phyloP scores from a whole-genome alignment of 2,329 filamentous ascomycete genomes.

The Scedosporium apiospermum region DNA sequence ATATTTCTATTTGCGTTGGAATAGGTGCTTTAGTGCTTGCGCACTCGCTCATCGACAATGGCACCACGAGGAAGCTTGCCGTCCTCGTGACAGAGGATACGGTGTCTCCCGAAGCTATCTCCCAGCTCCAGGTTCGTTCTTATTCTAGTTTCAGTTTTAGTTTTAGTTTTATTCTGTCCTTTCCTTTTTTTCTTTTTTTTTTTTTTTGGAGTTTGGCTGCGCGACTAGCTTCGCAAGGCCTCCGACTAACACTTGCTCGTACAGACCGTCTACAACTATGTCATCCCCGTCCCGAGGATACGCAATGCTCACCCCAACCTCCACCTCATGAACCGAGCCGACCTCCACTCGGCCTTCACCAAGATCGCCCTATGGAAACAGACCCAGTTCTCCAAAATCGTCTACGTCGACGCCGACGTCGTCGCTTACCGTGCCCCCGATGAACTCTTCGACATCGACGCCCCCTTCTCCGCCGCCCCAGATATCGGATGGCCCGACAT shows the following conservation, averaged over 20 bases:
- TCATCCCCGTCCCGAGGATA: conserved; percentile 76
- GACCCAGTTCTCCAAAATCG: conserved; percentile 80
- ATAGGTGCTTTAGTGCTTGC: conserved; percentile 85
- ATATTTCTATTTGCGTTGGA: neutral
- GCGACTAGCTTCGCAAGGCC: neutral
- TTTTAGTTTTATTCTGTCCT: too few relatives aligned
- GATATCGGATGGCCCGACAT: conserved; percentile 97
- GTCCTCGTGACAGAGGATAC: conserved; percentile 75
- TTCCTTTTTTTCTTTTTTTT: too few relatives aligned
- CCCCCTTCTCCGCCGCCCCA: conserved; percentile 63
- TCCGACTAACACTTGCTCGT: conserved; percentile 9
- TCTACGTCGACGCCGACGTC: conserved; percentile 91
- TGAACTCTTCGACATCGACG: conserved; percentile 67
- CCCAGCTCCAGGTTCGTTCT: conserved; percentile 61
- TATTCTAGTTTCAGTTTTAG: too few relatives aligned
- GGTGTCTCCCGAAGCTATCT: conserved; percentile 64
- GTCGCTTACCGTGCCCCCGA: conserved; percentile 86
- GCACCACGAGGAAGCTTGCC: conserved; percentile 76
- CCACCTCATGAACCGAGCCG: conserved; percentile 81
- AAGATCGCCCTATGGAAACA: conserved; percentile 94
- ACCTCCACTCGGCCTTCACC: conserved; percentile 87
- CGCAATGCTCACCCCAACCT: conserved; percentile 74
- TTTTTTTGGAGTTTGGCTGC: too few relatives aligned
- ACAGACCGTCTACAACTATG: conserved; percentile 75
- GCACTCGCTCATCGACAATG: conserved; percentile 87